Evolutionary conservation across 2,329 filamentous ascomycete genomes (phyloP).

Genomic region (Geoglossum cookeanum): DNA sequence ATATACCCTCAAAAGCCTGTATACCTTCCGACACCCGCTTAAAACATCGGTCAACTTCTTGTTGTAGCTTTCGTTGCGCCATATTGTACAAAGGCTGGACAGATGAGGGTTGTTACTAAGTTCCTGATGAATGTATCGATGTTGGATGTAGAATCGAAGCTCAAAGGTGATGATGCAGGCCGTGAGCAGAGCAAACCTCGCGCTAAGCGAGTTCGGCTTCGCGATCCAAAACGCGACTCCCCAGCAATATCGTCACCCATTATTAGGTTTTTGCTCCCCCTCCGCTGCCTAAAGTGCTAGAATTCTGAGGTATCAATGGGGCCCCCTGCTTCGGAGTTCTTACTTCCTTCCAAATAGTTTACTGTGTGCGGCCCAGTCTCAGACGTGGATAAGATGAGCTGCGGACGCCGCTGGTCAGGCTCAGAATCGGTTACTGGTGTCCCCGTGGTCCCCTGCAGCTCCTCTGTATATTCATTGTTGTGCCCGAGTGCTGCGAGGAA

Average conservation of each 20-base stretch:
- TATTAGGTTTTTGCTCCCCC: too few species aligned
- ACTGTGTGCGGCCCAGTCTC: background rate
- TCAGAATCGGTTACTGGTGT: background rate
- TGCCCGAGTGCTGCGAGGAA: background rate
- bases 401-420: too few species aligned
- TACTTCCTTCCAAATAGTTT: too few species aligned
- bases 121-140: background rate
- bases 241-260: too few species aligned
- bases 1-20: slow-evolving; percentile 77
- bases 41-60: slow-evolving; percentile 99
- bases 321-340: background rate
- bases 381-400: background rate
- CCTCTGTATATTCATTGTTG: background rate
- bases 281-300: background rate
- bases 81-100: slow-evolving; percentile 30
- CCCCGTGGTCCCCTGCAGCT: background rate
- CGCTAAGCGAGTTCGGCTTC: background rate
- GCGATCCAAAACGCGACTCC: too few species aligned
- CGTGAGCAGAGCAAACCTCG: background rate
- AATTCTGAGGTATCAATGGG: background rate
- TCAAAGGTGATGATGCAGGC: background rate
- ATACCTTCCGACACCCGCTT: slow-evolving; percentile 95
- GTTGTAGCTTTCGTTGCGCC: slow-evolving; percentile 88
- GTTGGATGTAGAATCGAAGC: background rate
- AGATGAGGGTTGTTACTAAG: background rate